Percentiles rank a stretch among this genome's conserved stretches.
These are phyloP conservation scores for Paracamarosporium sp. DNA, from an alignment of 2,329 filamentous ascomycete genomes.

Conservation along the genomic window DNA sequence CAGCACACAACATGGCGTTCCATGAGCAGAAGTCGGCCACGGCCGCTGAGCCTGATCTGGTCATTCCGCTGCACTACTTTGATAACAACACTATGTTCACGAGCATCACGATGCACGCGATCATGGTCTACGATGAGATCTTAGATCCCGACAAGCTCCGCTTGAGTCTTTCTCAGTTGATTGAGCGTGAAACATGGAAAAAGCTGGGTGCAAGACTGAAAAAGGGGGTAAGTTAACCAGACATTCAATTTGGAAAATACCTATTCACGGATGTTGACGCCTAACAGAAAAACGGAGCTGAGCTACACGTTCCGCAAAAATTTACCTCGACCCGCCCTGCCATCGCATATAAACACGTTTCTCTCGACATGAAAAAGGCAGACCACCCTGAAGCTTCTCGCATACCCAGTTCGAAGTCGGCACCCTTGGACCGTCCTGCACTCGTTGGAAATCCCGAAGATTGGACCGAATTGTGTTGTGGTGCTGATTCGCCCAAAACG, in stretches of 20 bases:
- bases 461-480: not conserved
- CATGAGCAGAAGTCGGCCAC: not conserved
- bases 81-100: not conserved
- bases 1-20: not conserved
- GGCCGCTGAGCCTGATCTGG: conserved; percentile 1
- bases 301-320: not conserved
- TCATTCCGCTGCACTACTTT: conserved; percentile 1
- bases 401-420: conserved; percentile 1
- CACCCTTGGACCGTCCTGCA: not conserved
- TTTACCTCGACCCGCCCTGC: not conserved
- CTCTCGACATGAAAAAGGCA: not conserved
- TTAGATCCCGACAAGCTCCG: not conserved
- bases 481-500: not conserved
- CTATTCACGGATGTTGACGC: not conserved
- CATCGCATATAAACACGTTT: not conserved
- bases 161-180: not conserved
- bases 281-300: not conserved
- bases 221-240: not conserved
- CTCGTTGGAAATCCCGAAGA: not conserved
- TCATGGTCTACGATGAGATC: conserved; percentile 3
- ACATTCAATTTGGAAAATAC: not conserved
- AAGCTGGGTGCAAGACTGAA: not conserved
- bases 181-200: not conserved
- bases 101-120: not conserved
- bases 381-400: not conserved